A percentile compares a stretch with the other conserved stretches of the same genome.
phyloP scores from a whole-genome alignment of 2,329 filamentous ascomycete species.

The Fusarium sp. region DNA sequence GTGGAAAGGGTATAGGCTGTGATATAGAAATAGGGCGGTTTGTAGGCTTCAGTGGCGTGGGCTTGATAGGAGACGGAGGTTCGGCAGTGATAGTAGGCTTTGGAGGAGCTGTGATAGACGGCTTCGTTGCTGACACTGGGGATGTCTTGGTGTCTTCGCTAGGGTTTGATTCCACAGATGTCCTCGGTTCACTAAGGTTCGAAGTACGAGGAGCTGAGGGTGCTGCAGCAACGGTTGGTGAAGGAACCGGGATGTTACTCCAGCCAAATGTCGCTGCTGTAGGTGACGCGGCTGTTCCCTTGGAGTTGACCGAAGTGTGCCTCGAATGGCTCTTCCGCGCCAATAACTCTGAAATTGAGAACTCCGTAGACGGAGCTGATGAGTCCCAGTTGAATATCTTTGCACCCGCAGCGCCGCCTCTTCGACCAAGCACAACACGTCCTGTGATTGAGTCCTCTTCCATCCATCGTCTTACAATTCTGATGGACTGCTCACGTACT shows the following conservation, averaged over 20 bases:
- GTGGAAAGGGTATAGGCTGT: constrained; percentile 32
- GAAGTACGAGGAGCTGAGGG: constrained; percentile 25
- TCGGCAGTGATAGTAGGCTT: constrained; percentile 19
- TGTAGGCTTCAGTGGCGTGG: constrained; percentile 30
- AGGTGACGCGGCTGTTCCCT: constrained; percentile 42
- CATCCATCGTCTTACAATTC: constrained; percentile 73
- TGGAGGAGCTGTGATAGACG: constrained; percentile 3
- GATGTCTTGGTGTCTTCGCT: constrained; percentile 23
- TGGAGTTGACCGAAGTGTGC: constrained; percentile 41
- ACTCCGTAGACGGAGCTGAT: constrained; percentile 60
- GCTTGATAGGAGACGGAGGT: constrained; percentile 32
- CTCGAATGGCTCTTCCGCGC: constrained; percentile 45
- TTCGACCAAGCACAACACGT: constrained; percentile 54
- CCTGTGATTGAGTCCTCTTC: constrained; percentile 70
- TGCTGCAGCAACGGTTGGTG: constrained; percentile 31
- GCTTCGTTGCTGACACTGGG: constrained; percentile 2
- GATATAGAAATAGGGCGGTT: constrained; percentile 33
- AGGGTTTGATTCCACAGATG: constrained; percentile 13
- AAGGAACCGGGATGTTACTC: constrained; percentile 37
- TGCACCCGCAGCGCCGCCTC: constrained; percentile 55
- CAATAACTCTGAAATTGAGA: constrained; percentile 57
- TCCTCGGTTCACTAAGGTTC: constrained; percentile 19
- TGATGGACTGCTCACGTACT: constrained; percentile 64
- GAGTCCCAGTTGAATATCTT: constrained; percentile 72
- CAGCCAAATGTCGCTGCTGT: constrained; percentile 49